Base-by-base conservation (phyloP, 2,329 filamentous ascomycete genomes). In the Apiospora arundinis region DNA sequence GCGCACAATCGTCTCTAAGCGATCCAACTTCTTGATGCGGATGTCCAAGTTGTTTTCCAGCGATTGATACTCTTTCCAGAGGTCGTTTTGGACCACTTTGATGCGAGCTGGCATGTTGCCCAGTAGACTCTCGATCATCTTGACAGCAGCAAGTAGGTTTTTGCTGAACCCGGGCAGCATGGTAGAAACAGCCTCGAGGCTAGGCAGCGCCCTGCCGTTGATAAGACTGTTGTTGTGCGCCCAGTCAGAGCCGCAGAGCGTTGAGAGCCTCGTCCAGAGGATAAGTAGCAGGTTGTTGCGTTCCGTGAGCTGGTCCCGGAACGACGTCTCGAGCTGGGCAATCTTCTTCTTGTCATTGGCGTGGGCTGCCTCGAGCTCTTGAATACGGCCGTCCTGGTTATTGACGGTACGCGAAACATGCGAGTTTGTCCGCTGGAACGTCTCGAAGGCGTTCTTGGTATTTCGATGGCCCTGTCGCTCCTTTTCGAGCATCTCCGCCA, bases 191-290 rank as follows among this genome's bases (percentile, higher is more conserved):
- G 95, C 91, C 77, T 98, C 95, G 45, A 97, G 87, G 16, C 92
- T 94, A 0, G 95, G 94, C 8, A 97, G 84, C 1, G 89, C 90
- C 72, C 95, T 93, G 25, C 95, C 94, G 77, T 96, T 95, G 78
- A 98, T 93, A 32, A 97, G 89, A 71, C 92, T 92, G 81, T 98
- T 95, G 77, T 92, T 91, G 80, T 97, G 93, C 5, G 93, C 90
- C 95, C 96, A 99, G 78, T 98, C 96, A 0, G 91, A 89, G 14
- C 96, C 96, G 77, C 96, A 98, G 60, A 98, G 87, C 0, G 90
- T 88, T 4, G 94, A 95, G 11, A 99, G 87, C 65, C 93, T 90
- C 74, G 95, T 95, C 96, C 96, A 99, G 6, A 98, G 85, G n/a
- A 91, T 88, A 28, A 98, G 89, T 23, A 98, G 87, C 69, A 99